Conservation (phyloP, 2,329 filamentous ascomycete genomes). For the Colletotrichum endophyticum region DNA sequence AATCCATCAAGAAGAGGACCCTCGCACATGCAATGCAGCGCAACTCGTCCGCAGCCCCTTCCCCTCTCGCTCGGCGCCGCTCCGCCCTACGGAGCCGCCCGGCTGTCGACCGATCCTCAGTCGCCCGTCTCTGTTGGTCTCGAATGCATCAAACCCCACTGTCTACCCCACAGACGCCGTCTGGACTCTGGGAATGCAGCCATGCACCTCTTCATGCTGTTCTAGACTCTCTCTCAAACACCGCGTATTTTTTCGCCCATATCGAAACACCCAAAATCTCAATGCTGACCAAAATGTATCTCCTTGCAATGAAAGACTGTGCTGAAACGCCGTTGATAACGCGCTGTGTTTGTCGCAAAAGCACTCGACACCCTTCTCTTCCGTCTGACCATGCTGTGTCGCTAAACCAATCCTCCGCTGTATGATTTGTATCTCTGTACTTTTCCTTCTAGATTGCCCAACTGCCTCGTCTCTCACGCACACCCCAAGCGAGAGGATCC, state of each 20-base stretch:
- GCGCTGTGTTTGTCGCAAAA: neutral
- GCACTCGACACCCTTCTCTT: neutral
- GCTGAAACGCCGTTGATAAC: conserved; percentile 7
- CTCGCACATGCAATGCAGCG: neutral
- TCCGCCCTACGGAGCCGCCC: neutral
- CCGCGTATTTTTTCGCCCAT: neutral
- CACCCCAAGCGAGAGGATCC: conserved; percentile 69
- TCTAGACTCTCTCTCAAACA: neutral
- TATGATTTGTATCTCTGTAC: neutral
- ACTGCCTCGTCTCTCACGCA: conserved; percentile 69
- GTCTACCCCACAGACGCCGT: conserved; percentile 3
- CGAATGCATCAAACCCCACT: neutral
- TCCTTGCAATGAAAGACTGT: neutral
- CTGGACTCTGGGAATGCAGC: neutral
- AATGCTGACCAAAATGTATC: neutral
- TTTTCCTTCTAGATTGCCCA: conserved; percentile 61
- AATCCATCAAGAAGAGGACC: neutral
- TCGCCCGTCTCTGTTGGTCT: neutral
- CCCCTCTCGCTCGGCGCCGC: neutral
- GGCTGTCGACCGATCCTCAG: neutral
- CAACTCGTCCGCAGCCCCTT: neutral
- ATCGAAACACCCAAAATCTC: conserved; percentile 3
- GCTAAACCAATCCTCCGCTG: neutral
- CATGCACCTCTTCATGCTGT: neutral
- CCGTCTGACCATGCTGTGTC: neutral